Percentiles rank a stretch among this genome's conserved stretches.
Conservation (phyloP, 495 filamentous ascomycete genomes). For the Cercophora sp. region DNA sequence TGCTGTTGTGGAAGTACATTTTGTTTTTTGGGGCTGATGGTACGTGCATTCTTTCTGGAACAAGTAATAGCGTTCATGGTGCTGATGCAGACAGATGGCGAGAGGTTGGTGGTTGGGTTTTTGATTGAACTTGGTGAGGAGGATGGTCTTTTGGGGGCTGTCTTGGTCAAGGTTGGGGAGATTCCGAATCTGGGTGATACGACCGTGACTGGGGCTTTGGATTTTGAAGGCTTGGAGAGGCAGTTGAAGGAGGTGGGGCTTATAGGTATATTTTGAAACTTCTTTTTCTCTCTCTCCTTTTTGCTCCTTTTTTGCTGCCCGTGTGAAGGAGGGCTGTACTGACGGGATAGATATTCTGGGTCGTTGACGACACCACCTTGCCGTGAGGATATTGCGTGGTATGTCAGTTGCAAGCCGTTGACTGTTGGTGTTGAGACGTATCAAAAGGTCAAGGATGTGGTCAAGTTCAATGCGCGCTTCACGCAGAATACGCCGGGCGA, state of each 20-base stretch:
- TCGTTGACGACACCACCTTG: slow-evolving; percentile 59
- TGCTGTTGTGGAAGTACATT: slow-evolving; percentile 4
- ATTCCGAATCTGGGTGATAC: not conserved
- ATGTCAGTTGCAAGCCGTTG: not conserved
- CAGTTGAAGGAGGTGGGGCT: slow-evolving; percentile 2
- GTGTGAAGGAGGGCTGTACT: too few relatives aligned
- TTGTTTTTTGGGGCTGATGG: slow-evolving; percentile 4
- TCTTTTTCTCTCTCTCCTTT: too few relatives aligned
- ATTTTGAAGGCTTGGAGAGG: not conserved
- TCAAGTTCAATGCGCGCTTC: slow-evolving; percentile 8
- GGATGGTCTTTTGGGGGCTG: not conserved
- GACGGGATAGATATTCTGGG: slow-evolving; percentile 31
- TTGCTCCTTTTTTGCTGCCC: too few relatives aligned
- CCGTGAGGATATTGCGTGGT: not conserved
- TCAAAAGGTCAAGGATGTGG: not conserved
- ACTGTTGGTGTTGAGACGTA: not conserved
- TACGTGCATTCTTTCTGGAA: not conserved
- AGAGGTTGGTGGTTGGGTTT: not conserved
- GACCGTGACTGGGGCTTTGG: not conserved
- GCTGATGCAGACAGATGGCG: not conserved
- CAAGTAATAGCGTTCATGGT: not conserved
- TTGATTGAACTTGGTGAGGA: not conserved
- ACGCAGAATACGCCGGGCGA: slow-evolving; percentile 2
- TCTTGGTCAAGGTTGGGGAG: not conserved
- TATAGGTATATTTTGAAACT: not conserved